Evolutionary conservation across 1,284 basidiomycete species (phyloP), one percentile per base, ranked within the genome.

Genomic region (Cutaneotrichosporon cutaneum): DNA sequence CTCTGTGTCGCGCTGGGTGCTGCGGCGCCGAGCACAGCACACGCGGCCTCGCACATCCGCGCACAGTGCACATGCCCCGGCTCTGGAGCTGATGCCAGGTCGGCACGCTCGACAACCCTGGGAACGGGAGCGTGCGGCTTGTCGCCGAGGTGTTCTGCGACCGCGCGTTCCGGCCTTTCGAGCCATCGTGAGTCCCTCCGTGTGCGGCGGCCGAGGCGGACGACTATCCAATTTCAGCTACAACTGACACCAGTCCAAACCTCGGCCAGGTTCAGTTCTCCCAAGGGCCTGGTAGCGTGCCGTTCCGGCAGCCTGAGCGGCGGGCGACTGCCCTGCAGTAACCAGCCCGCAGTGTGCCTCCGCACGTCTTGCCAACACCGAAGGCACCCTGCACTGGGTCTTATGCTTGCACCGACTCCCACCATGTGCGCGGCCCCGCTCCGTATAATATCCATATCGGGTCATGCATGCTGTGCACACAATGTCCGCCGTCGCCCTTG

Each of bases 71-170:
- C 33, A 33, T 33, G 2, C 33, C 11, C 13, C 1, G 13, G 1
- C 11, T n/a, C 42, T 44, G 42, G n/a, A 48, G 45, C 27, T 51
- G 48, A 51, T 18, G 9, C 4, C 48, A 51, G 48, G 48, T 51
- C 48, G 48, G 48, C 26, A 24, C 39, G 18, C 63, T 64, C 48
- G 63, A 64, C 54, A 50, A 64, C 48, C 48, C 48, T 3, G 48
- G 48, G 24, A 30, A 53, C 22, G 16, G 30, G 18, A 24, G 14
- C 21, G 27, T 64, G 42, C 36, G 33, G 48, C 63, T 64, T 42
- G 53, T 54, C 33, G 63, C 56, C 26, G 63, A 64, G 56, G 58
- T 64, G 42, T 64, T 59, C 53, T 47, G 48, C 63, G 59, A 64
- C 32, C 36, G 14, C 5, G 60, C 54, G 21, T n/a, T 56, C 27